Conservation (phyloP, 305 asterid genomes). For the Ajuga reptans region DNA sequence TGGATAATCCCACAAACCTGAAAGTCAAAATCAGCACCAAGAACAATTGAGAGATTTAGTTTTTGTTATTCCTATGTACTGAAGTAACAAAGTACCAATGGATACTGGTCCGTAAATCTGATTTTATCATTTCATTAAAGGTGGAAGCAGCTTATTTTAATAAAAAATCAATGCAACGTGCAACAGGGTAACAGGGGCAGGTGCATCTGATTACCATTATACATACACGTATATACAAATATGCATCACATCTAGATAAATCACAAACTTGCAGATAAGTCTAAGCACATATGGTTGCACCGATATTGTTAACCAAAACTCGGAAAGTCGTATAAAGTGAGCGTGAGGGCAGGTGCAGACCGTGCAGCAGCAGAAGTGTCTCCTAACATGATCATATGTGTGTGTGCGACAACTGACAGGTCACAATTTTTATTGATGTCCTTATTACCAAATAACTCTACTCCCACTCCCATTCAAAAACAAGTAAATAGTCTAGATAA, state of each 20-base stretch:
- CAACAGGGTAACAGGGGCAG: neutral
- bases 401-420: too few relatives aligned
- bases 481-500: neutral
- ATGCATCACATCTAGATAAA: neutral
- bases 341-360: neutral
- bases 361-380: too few relatives aligned
- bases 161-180: neutral
- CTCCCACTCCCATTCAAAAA: too few relatives aligned
- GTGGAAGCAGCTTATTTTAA: neutral
- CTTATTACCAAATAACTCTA: too few relatives aligned
- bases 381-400: too few relatives aligned
- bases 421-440: too few relatives aligned
- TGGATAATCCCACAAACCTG: constrained; percentile 72
- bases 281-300: neutral
- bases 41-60: neutral
- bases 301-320: neutral
- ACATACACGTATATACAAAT: neutral
- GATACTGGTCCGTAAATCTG: neutral
- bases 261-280: neutral
- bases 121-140: neutral
- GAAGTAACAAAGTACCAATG: neutral
- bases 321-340: neutral
- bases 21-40: constrained; percentile 11
- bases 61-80: neutral
- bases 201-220: neutral